Percentiles rank a stretch among this genome's conserved stretches.
phyloP scores from a whole-genome alignment of 345 rosid species.

The Hibiscus tridactylites region DNA sequence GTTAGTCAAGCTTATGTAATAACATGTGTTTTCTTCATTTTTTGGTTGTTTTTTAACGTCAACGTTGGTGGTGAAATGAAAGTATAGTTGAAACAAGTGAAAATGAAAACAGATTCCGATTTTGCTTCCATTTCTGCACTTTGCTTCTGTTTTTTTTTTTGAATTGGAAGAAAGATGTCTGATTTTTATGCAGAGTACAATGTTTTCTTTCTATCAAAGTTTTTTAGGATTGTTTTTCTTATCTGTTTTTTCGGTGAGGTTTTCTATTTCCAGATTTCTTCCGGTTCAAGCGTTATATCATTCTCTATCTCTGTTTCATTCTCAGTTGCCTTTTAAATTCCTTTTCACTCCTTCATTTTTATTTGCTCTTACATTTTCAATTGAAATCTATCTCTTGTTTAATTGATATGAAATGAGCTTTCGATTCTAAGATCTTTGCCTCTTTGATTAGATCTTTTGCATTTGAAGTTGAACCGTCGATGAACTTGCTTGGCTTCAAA shows the following conservation, averaged over 20 bases:
- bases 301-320: background rate
- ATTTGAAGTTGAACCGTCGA: background rate
- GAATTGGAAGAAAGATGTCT: no score
- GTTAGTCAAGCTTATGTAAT: constrained; percentile 21
- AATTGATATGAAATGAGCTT: background rate
- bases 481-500: background rate
- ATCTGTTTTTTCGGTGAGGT: constrained; percentile 28
- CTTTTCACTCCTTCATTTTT: background rate
- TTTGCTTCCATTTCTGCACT: background rate
- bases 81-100: background rate
- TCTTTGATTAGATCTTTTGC: constrained; percentile 14
- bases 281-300: constrained; percentile 2
- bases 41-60: background rate
- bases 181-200: background rate
- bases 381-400: background rate
- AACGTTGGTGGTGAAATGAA: background rate
- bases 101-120: background rate
- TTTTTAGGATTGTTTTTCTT: constrained; percentile 7
- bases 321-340: background rate
- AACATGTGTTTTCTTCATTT: background rate
- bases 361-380: background rate
- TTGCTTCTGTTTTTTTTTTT: background rate
- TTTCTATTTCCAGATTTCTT: constrained; percentile 18
- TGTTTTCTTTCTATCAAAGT: background rate
- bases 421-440: constrained; percentile 17